A percentile compares a stretch with the other conserved stretches of the same genome.
Conservation (phyloP, 2,329 filamentous ascomycete species). For the Microsporum audouinii region DNA sequence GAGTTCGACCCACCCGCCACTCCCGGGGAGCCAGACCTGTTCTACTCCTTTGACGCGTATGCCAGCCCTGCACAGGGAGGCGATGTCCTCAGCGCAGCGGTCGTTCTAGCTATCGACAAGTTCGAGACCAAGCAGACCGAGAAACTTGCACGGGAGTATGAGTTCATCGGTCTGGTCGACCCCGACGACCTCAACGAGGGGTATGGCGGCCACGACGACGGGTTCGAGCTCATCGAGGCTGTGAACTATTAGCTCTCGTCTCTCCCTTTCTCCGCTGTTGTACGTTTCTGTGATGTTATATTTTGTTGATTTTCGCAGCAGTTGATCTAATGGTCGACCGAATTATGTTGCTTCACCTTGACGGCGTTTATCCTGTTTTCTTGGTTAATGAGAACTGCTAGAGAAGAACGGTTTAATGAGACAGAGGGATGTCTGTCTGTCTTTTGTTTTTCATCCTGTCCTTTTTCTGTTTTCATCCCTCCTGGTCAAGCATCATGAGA, state of each 20-base stretch:
- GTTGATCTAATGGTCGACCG: neutral
- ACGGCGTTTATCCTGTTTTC: neutral
- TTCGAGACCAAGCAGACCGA: slow-evolving; percentile 51
- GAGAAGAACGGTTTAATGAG: neutral
- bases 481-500: slow-evolving; percentile 18
- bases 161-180: slow-evolving; percentile 37
- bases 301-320: neutral
- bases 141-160: slow-evolving; percentile 52
- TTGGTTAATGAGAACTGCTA: neutral
- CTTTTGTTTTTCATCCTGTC: neutral
- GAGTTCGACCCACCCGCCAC: neutral
- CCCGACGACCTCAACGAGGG: slow-evolving; percentile 29
- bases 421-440: neutral
- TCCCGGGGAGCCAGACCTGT: slow-evolving; percentile 34
- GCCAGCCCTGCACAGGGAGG: slow-evolving; percentile 42
- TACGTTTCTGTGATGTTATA: neutral
- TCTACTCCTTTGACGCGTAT: slow-evolving; percentile 44
- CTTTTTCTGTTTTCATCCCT: neutral
- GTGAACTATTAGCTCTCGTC: slow-evolving; percentile 18
- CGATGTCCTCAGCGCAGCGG: slow-evolving; percentile 46
- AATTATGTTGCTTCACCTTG: neutral
- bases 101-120: slow-evolving; percentile 47
- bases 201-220: slow-evolving; percentile 25
- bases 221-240: slow-evolving; percentile 34
- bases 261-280: neutral